Conservation (phyloP, 2,329 filamentous ascomycete genomes). For the Ascochyta rabiei region DNA sequence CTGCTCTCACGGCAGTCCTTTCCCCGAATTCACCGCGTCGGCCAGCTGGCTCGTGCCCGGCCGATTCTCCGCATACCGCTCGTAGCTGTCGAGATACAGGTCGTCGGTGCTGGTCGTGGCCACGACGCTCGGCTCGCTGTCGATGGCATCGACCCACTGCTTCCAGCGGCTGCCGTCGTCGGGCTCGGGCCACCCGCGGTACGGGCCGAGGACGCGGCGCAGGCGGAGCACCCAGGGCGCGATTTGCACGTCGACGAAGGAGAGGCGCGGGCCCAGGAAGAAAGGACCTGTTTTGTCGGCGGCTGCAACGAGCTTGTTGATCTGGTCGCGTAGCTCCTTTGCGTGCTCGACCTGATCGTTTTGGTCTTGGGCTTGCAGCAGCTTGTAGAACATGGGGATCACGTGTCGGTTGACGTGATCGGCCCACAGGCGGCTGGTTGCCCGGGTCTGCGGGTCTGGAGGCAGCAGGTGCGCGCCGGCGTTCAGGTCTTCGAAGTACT, state of each 20-base stretch:
- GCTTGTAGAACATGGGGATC: constrained; percentile 75
- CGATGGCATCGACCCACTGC: constrained; percentile 73
- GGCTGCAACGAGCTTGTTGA: constrained; percentile 65
- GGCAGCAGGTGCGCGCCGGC: constrained; percentile 68
- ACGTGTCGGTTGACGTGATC: constrained; percentile 81
- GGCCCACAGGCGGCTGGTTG: constrained; percentile 78
- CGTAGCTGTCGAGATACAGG: constrained; percentile 71
- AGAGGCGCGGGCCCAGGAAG: constrained; percentile 65
- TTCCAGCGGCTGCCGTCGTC: constrained; percentile 69
- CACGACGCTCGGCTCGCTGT: constrained; percentile 65
- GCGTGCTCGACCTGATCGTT: constrained; percentile 64
- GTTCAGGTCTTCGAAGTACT: constrained; percentile 84
- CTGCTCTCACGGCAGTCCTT: constrained; percentile 55
- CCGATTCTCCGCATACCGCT: constrained; percentile 67
- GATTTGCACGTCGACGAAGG: constrained; percentile 75
- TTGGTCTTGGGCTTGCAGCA: constrained; percentile 69
- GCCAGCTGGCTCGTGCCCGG: constrained; percentile 64
- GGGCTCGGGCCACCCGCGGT: constrained; percentile 69
- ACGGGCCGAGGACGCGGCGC: constrained; percentile 67
- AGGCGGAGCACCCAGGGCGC: constrained; percentile 77
- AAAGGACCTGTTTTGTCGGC: constrained; percentile 69
- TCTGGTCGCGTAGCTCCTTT: constrained; percentile 68
- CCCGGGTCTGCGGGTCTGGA: constrained; percentile 68
- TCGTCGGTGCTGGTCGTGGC: constrained; percentile 71
- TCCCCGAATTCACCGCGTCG: constrained; percentile 64